phyloP scores from a whole-genome alignment of 208 protist species.

The Wallacemonas sp. region DNA sequence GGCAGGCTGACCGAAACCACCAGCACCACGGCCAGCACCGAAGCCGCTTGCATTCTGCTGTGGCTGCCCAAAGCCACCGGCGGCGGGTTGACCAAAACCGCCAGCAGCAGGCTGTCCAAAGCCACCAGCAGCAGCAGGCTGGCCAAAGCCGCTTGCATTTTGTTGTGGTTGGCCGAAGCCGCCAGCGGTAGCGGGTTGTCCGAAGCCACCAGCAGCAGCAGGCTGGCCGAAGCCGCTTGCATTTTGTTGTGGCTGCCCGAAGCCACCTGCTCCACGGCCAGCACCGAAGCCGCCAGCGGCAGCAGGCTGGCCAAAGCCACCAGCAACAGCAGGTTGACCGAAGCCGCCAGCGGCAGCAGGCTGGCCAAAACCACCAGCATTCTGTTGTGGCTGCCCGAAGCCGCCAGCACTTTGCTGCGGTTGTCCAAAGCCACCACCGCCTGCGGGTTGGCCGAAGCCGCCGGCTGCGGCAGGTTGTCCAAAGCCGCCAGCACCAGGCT shows the following conservation, averaged over 20 bases:
- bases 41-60: background rate
- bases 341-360: conserved; percentile 6
- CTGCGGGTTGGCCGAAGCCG: conserved; percentile 8
- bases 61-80: no score
- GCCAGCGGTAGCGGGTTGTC: background rate
- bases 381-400: background rate
- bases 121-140: conserved; percentile 5
- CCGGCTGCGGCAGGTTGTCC: conserved; percentile 5
- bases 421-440: conserved; percentile 7
- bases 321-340: background rate
- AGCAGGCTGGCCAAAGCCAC: conserved; percentile 1
- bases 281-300: background rate
- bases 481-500: conserved; percentile 6
- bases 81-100: conserved; percentile 6
- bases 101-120: conserved; percentile 7
- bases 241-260: conserved; percentile 1
- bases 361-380: conserved; percentile 6
- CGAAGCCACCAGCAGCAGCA: conserved; percentile 11
- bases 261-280: background rate
- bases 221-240: conserved; percentile 10
- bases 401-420: background rate
- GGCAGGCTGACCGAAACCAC: conserved; percentile 9
- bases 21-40: background rate
- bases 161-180: background rate
- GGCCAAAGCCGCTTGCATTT: background rate